Conservation (phyloP, 208 protist genomes). For the Trypanosoma caninum region DNA sequence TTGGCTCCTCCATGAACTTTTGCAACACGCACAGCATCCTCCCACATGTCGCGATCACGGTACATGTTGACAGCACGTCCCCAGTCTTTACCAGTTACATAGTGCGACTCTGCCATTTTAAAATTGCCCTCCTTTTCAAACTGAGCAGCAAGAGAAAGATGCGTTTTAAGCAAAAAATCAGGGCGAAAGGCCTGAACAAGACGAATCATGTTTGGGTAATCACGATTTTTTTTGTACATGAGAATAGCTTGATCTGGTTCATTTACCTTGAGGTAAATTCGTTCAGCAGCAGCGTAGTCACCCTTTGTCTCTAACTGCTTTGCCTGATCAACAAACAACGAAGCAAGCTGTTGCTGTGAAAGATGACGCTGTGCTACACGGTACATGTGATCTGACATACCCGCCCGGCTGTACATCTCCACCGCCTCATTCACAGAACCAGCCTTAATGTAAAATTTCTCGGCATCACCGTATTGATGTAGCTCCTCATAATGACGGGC, state of each 20-base stretch:
- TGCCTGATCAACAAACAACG: conserved; percentile 93
- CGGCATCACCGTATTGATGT: conserved; percentile 90
- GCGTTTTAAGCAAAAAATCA: conserved; percentile 92
- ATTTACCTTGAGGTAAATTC: conserved; percentile 94
- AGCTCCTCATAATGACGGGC: conserved; percentile 94
- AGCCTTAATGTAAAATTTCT: conserved; percentile 94
- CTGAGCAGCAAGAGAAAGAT: conserved; percentile 93
- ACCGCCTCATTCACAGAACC: conserved; percentile 89
- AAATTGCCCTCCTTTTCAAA: conserved; percentile 94
- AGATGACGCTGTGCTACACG: conserved; percentile 91
- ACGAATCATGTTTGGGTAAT: conserved; percentile 93
- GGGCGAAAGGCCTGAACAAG: conserved; percentile 92
- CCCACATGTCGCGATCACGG: conserved; percentile 94
- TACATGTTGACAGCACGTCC: conserved; percentile 98
- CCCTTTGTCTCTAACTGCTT: conserved; percentile 92
- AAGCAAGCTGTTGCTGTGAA: conserved; percentile 81
- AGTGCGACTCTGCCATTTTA: conserved; percentile 94
- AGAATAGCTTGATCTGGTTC: conserved; percentile 96
- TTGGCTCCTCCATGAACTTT: conserved; percentile 93
- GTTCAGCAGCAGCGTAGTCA: conserved; percentile 94
- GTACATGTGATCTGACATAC: conserved; percentile 94
- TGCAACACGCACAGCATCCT: conserved; percentile 97
- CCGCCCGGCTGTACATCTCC: conserved; percentile 94
- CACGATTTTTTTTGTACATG: conserved; percentile 94
- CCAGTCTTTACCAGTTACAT: conserved; percentile 94